Evolutionary conservation across 2,329 filamentous ascomycete genomes (phyloP).

Genomic region (Sclerotinia nivalis): DNA sequence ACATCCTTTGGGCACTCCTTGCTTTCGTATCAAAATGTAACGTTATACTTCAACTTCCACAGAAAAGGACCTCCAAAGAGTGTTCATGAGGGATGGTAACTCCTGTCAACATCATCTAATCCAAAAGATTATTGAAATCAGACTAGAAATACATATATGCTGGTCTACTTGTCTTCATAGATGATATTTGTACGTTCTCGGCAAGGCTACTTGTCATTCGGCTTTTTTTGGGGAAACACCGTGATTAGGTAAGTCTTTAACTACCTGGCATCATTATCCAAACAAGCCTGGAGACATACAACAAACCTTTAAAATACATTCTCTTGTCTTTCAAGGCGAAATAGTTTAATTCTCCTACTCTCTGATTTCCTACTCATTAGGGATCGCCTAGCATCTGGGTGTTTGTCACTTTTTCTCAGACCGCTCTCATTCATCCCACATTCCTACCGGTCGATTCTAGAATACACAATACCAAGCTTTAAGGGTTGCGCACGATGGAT

Average conservation of each 20-base stretch:
- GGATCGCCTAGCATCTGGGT: background rate
- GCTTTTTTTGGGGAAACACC: constrained; percentile 14
- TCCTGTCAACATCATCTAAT: no score
- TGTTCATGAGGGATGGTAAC: background rate
- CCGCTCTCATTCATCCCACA: background rate
- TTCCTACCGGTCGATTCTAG: background rate
- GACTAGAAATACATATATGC: background rate
- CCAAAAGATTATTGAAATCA: no score
- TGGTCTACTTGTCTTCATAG: background rate
- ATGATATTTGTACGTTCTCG: background rate
- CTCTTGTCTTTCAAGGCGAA: background rate
- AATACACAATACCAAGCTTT: constrained; percentile 4
- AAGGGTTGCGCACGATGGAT: constrained; percentile 35
- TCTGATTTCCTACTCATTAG: background rate
- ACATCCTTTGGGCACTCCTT: background rate
- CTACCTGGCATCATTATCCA: constrained; percentile 26
- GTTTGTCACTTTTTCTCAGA: background rate
- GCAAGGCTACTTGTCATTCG: constrained; percentile 21
- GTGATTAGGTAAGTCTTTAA: constrained; percentile 23
- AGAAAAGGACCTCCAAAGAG: background rate
- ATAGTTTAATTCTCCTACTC: background rate
- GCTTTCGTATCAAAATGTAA: background rate
- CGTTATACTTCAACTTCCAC: no score
- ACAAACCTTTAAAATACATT: constrained; percentile 8
- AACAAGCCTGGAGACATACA: background rate